Evolutionary conservation across 768 basidiomycete species (phyloP).

Genomic region (Boletus fagicola): DNA sequence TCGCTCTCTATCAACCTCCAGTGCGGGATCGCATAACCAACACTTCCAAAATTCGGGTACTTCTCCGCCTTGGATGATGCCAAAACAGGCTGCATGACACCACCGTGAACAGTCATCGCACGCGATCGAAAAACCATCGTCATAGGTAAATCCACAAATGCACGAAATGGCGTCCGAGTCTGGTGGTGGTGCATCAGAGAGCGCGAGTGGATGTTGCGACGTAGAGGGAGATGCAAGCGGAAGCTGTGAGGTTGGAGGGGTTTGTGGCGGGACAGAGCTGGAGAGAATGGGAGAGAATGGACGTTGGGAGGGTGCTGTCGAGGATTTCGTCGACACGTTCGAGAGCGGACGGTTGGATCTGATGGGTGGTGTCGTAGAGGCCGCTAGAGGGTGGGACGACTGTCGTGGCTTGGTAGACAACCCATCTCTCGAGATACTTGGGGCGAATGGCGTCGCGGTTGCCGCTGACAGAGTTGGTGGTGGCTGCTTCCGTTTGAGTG

Average conservation of each 20-base stretch:
- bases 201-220: conserved; percentile 20
- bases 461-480: conserved; percentile 20
- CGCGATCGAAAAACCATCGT: conserved; percentile 83
- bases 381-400: conserved; percentile 16
- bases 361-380: conserved; percentile 20
- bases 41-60: conserved; percentile 80
- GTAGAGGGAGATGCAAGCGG: conserved; percentile 21
- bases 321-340: conserved; percentile 14
- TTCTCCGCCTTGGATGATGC: conserved; percentile 46
- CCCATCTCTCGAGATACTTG: conserved; percentile 4
- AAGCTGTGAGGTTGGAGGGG: conserved; percentile 13
- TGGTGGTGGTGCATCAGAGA: conserved; percentile 24
- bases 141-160: conserved; percentile 70
- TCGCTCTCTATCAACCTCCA: conserved; percentile 46
- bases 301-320: conserved; percentile 12
- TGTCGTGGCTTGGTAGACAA: conserved; percentile 17
- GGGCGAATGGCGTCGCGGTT: conserved; percentile 9
- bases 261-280: conserved; percentile 14
- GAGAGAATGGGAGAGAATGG: conserved; percentile 20
- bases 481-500: conserved; percentile 42
- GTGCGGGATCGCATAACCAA: conserved; percentile 57
- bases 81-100: conserved; percentile 83
- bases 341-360: conserved; percentile 7
- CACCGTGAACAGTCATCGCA: conserved; percentile 82
- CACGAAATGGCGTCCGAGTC: conserved; percentile 58